Percentiles rank a stretch among this genome's conserved stretches.
phyloP scores from a whole-genome alignment of 768 basidiomycete genomes.

The Mrakia gelida region DNA sequence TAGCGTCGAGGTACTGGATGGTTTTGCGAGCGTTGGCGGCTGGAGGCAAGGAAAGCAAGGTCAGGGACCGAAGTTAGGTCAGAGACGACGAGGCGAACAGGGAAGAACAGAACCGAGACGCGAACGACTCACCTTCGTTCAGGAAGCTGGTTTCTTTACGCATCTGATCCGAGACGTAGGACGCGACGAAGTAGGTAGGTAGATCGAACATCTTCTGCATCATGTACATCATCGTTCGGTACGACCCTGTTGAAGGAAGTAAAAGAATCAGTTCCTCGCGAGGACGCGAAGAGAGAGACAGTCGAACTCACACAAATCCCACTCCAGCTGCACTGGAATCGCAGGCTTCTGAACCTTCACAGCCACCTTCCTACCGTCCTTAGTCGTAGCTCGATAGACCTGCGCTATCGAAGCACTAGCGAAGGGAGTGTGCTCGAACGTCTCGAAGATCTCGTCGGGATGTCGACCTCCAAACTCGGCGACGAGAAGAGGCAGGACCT shows the following conservation, averaged over 20 bases:
- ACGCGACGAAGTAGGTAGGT: conserved; percentile 52
- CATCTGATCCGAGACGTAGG: conserved; percentile 66
- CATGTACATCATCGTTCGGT: conserved; percentile 10
- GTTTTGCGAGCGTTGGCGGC: conserved; percentile 71
- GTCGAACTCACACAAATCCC: conserved; percentile 57
- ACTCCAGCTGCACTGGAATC: conserved; percentile 22
- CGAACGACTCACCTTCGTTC: conserved; percentile 49
- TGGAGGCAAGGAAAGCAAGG: conserved; percentile 9
- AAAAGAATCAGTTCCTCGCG: not conserved
- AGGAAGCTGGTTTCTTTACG: conserved; percentile 77
- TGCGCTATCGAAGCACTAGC: conserved; percentile 87
- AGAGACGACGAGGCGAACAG: not conserved
- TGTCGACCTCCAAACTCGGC: conserved; percentile 44
- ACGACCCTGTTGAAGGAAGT: not conserved
- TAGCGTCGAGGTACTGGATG: conserved; percentile 61
- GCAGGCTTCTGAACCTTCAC: conserved; percentile 78
- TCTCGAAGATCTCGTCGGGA: conserved; percentile 68
- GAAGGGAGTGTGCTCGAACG: conserved; percentile 69
- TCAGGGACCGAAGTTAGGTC: too few species aligned
- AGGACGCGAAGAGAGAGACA: conserved; percentile 31
- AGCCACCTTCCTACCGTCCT: conserved; percentile 59
- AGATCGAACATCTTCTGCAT: conserved; percentile 66
- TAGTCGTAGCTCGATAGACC: conserved; percentile 73
- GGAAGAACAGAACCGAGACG: not conserved
- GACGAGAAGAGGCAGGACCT: conserved; percentile 46